Evolutionary conservation across 768 basidiomycete genomes (phyloP).

Genomic region (Naematelia aurantialba): DNA sequence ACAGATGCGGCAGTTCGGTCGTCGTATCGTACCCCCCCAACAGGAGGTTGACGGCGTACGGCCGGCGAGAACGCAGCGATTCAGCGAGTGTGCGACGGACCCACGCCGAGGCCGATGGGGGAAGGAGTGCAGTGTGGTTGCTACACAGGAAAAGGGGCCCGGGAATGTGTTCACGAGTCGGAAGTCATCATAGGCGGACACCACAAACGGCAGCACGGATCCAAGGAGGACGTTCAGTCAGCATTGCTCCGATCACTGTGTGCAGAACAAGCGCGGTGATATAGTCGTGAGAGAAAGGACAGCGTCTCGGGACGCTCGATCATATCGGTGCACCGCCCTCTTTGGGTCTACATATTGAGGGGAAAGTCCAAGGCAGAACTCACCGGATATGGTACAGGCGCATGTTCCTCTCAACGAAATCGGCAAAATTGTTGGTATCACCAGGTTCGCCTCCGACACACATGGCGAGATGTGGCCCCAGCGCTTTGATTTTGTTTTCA

Average conservation of each 20-base stretch:
- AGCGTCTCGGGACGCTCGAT: no score
- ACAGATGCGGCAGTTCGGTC: conserved; percentile 59
- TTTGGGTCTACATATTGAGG: not conserved
- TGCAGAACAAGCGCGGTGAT: no score
- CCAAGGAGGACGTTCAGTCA: no score
- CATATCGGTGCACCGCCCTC: no score
- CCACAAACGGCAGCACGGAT: not conserved
- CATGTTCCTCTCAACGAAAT: conserved; percentile 92
- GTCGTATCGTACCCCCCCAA: conserved; percentile 86
- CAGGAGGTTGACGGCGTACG: conserved; percentile 88
- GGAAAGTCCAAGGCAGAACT: conserved; percentile 18
- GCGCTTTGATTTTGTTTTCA: conserved; percentile 91
- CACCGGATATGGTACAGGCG: conserved; percentile 89
- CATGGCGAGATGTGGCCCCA: conserved; percentile 90
- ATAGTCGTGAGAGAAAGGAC: no score
- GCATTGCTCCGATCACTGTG: no score
- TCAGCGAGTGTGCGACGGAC: conserved; percentile 85
- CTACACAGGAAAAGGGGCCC: conserved; percentile 42
- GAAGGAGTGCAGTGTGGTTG: conserved; percentile 81
- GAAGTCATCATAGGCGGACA: not conserved
- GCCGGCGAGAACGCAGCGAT: conserved; percentile 77
- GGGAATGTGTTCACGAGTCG: not conserved
- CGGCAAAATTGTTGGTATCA: conserved; percentile 93
- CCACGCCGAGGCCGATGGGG: conserved; percentile 89
- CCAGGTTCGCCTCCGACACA: conserved; percentile 93